Evolutionary conservation across 1,284 basidiomycete genomes (phyloP).

Genomic region (Cutaneotrichosporon sp.): DNA sequence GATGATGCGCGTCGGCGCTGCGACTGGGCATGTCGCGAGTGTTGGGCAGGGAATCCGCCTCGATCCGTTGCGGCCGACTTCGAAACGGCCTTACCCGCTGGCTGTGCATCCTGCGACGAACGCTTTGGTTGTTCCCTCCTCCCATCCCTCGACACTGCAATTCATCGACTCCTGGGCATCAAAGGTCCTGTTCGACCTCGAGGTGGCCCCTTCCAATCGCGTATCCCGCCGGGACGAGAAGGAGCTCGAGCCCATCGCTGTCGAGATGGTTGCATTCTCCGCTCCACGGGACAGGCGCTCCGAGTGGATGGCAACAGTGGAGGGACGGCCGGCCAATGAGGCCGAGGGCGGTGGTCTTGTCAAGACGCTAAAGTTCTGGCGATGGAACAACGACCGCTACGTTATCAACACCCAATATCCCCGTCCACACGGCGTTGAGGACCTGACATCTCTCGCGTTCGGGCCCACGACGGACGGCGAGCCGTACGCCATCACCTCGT

Average conservation of each 20-base stretch:
- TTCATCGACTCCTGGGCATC: conserved; percentile 74
- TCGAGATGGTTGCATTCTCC: conserved; percentile 67
- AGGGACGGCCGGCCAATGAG: conserved; percentile 65
- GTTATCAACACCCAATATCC: conserved; percentile 79
- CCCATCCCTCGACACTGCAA: conserved; percentile 91
- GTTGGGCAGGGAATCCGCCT: conserved; percentile 52
- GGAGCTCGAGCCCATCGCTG: conserved; percentile 67
- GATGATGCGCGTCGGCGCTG: conserved; percentile 69
- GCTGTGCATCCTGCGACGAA: conserved; percentile 66
- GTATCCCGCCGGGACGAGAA: conserved; percentile 79
- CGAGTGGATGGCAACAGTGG: conserved; percentile 93
- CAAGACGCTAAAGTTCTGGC: conserved; percentile 84
- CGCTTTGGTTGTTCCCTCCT: conserved; percentile 82
- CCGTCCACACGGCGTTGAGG: conserved; percentile 69
- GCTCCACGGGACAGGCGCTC: conserved; percentile 45
- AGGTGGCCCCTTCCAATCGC: conserved; percentile 89
- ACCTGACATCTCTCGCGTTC: conserved; percentile 68
- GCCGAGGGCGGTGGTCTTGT: conserved; percentile 55
- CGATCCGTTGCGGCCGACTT: conserved; percentile 36
- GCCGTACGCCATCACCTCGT: conserved; percentile 48
- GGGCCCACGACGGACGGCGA: conserved; percentile 16
- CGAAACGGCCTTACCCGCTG: conserved; percentile 47
- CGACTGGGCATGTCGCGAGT: conserved; percentile 67
- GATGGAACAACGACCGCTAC: conserved; percentile 52
- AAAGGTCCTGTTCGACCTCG: conserved; percentile 75